These are phyloP conservation scores for Cladorrhinum sp. DNA, from an alignment of 2,329 filamentous ascomycete genomes.

Conservation along the genomic window DNA sequence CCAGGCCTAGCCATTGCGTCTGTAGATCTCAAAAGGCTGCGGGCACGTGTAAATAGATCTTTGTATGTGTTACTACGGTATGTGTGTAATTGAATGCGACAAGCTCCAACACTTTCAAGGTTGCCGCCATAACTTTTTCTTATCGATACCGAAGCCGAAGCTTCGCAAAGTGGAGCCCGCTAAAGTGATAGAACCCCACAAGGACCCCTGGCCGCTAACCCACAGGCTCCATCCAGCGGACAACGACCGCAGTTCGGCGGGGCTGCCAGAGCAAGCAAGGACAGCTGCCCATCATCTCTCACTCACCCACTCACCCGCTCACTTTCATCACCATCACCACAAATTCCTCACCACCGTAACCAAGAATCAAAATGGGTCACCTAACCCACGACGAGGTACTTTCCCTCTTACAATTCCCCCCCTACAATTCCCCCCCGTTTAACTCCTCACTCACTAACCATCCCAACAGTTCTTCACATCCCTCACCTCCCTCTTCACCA, in stretches of 20 bases:
- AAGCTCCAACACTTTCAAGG: no score
- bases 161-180: background rate
- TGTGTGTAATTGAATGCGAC: no score
- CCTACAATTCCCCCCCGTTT: background rate
- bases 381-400: conserved; percentile 41
- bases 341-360: background rate
- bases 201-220: background rate
- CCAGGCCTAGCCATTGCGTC: conserved; percentile 30
- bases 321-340: background rate
- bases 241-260: conserved; percentile 6
- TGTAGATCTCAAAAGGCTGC: background rate
- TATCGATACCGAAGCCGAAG: background rate
- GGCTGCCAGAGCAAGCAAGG: background rate
- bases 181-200: background rate
- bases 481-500: conserved; percentile 65
- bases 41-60: no score
- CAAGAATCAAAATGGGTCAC: conserved; percentile 31
- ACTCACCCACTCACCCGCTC: conserved; percentile 1
- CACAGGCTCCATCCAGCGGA: conserved; percentile 4
- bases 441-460: background rate
- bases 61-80: no score
- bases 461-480: conserved; percentile 65
- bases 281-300: background rate
- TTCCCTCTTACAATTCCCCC: no score
- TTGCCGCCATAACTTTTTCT: conserved; percentile 11